These are phyloP conservation scores for Biscogniauxia mediterranea DNA, from an alignment of 2,329 filamentous ascomycete species.

Conservation along the genomic window DNA sequence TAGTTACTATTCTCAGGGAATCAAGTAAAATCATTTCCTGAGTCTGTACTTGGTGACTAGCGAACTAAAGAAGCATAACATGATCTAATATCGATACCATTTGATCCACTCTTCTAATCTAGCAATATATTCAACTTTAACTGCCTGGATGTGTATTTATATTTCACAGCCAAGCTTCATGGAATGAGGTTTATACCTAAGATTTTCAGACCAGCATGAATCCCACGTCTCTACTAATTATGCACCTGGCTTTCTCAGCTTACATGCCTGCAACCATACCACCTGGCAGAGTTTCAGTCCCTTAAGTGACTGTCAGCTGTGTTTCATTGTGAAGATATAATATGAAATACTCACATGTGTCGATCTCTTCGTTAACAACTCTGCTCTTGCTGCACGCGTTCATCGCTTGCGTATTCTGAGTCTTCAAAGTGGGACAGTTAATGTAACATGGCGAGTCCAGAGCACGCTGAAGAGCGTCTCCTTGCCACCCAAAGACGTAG, in stretches of 20 bases:
- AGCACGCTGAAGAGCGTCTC: slow-evolving; percentile 39
- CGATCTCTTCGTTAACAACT: slow-evolving; percentile 14
- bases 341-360: slow-evolving; percentile 13
- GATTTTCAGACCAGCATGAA: neutral
- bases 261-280: slow-evolving; percentile 16
- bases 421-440: slow-evolving; percentile 29
- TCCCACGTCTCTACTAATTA: neutral
- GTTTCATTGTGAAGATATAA: neutral
- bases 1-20: too few species aligned
- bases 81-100: too few species aligned
- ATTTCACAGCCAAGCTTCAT: too few species aligned
- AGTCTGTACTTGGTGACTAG: too few species aligned
- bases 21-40: too few species aligned
- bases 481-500: slow-evolving; percentile 45
- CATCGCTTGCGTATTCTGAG: slow-evolving; percentile 11
- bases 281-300: slow-evolving; percentile 13
- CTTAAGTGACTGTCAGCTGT: slow-evolving; percentile 7
- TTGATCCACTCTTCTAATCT: too few species aligned
- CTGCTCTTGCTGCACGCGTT: slow-evolving; percentile 12
- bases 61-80: too few species aligned
- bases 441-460: slow-evolving; percentile 37
- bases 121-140: too few species aligned
- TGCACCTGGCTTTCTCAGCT: neutral
- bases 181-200: too few species aligned
- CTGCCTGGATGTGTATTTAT: too few species aligned